Evolutionary conservation across 257 asterid species (phyloP), one percentile per base, ranked within the genome.

Genomic region (Nicotiana tomentosiformis): DNA sequence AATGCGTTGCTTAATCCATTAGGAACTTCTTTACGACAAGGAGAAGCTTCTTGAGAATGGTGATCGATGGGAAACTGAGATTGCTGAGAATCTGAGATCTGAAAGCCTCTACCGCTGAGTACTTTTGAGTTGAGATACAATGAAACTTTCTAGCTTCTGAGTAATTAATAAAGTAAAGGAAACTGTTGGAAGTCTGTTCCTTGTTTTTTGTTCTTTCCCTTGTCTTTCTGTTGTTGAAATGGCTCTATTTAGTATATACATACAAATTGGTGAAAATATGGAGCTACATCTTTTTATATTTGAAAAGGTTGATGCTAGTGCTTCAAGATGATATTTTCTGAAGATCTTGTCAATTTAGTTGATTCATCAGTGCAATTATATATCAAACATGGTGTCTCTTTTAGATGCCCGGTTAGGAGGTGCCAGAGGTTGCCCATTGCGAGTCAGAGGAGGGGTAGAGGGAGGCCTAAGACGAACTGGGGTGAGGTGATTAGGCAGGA

Each of bases 11-110:
- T 72, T 72, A 46, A 67, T 35, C 55, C 30, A 23, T 66, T 77
- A 94, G 99, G 99, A 95, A 87, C 97, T 95, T 79, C 90, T 95
- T 7, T 95, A 94, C 20, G 99, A 94, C 92, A 95, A 94, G 92
- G 99, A 95, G 94, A 94, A 93, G 89, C 94, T 95, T 30, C 91
- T 94, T 14, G 98, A 93, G 88, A 95, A 94, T 80, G 99, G 99
- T 49, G 98, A 95, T 87, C 80, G 97, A 67, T 95, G 98, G 98
- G 98, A 95, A 84, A 92, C 97, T 72, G 98, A 95, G 90, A 95
- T 95, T 56, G 96, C 97, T 3, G 99, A 94, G 93, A 93, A 95
- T 86, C 97, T 94, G 78, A 91, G 96, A 82, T 89, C 98, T 7
- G 99, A 95, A 86, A 95, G 98, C 93, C 90, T 94, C 11, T 95